Percentiles rank a stretch among this genome's conserved stretches.
Evolutionary conservation across 2,329 filamentous ascomycete species (phyloP).

Genomic region (Diaporthe humulicola): DNA sequence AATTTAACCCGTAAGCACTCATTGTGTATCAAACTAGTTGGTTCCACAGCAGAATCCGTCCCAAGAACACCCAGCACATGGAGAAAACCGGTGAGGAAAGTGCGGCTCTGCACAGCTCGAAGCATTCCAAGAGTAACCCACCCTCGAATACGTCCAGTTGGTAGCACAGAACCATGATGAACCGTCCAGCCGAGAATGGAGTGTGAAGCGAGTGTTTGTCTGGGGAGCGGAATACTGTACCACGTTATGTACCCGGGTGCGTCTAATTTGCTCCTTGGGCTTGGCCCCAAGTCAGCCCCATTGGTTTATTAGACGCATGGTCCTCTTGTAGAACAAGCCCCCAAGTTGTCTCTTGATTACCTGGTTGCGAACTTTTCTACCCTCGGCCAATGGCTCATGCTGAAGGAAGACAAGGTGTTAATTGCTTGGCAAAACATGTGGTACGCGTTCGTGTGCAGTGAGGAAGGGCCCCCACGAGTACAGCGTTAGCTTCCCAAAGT

Average conservation of each 20-base stretch:
- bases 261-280: not conserved
- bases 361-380: not conserved
- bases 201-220: not conserved
- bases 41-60: not conserved
- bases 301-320: not conserved
- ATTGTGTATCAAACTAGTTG: not conserved
- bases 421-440: not conserved
- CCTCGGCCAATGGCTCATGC: no score
- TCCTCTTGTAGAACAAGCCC: not conserved
- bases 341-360: not conserved
- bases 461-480: not conserved
- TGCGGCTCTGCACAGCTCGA: not conserved
- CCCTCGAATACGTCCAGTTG: not conserved
- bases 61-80: not conserved
- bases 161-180: not conserved
- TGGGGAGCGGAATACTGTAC: not conserved
- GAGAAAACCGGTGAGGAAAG: not conserved
- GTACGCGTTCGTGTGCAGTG: not conserved
- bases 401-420: not conserved
- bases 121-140: no score
- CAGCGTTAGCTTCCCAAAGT: not conserved
- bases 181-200: not conserved
- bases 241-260: not conserved
- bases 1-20: not conserved
- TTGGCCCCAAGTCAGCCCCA: not conserved